These are phyloP conservation scores for Wallacemonas sp. DNA, from an alignment of 208 protist species.

Conservation along the genomic window DNA sequence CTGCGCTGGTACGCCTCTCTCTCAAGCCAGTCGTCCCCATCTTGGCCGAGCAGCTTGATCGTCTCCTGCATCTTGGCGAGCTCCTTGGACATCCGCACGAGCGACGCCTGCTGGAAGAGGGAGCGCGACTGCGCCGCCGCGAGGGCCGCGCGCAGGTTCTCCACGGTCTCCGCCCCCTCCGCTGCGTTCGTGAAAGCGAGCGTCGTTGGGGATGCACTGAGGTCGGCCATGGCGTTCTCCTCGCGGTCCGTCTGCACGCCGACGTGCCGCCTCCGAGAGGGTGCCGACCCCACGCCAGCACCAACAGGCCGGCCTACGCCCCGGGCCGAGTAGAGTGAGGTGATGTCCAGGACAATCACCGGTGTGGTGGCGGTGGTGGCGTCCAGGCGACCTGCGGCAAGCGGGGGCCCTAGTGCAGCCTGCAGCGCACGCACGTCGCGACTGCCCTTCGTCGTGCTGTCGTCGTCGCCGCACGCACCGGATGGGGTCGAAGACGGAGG, in stretches of 20 bases:
- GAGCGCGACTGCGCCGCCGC: slow-evolving; percentile 13
- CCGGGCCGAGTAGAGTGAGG: slow-evolving; percentile 31
- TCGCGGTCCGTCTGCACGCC: neutral
- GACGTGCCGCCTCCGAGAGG: neutral
- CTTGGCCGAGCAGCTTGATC: neutral
- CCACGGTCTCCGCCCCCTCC: too few species aligned
- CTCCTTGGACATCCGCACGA: slow-evolving; percentile 13
- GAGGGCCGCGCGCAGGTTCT: slow-evolving; percentile 7
- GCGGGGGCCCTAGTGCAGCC: too few species aligned
- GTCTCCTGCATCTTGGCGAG: slow-evolving; percentile 11
- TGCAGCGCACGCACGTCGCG: too few species aligned
- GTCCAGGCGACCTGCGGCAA: too few species aligned
- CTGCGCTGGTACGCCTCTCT: neutral
- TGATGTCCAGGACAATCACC: slow-evolving; percentile 62
- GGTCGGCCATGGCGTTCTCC: too few species aligned
- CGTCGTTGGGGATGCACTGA: too few species aligned
- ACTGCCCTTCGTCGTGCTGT: too few species aligned
- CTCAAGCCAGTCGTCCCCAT: neutral
- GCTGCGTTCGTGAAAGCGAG: too few species aligned
- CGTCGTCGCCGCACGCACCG: too few species aligned
- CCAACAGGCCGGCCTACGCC: neutral
- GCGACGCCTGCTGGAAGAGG: slow-evolving; percentile 9
- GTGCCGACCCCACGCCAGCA: neutral
- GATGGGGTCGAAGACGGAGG: too few species aligned
- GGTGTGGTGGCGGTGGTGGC: slow-evolving; percentile 22